Evolutionary conservation across 768 basidiomycete genomes (phyloP), one percentile per base, ranked within the genome.

Genomic region (Agrocybe pediades): DNA sequence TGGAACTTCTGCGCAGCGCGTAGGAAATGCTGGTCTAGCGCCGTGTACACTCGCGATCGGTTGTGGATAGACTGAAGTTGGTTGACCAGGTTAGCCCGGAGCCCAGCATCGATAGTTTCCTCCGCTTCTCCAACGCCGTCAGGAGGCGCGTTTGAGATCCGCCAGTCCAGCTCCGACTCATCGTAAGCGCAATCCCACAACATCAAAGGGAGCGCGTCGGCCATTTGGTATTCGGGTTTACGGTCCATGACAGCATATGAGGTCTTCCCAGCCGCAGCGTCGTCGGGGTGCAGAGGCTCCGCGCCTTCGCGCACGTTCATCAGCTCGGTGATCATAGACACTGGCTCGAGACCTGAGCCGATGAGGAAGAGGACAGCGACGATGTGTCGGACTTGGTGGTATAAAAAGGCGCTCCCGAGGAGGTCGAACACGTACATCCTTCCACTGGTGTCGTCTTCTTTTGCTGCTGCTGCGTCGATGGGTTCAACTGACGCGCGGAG

Each of bases 321-420:
- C 20, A 98, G 76, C 9, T 85, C 74, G 9, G 82, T 74, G 13
- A 98, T 74, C 53, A 96, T 74, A 17, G 77, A 77, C 0, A 92
- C 88, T 6, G 73, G 64, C 65, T 98, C 96, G 50, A 94, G 78
- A 0, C 89, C 84, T 0, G 87, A 70, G 16, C 95, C 96, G 47
- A 96, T 82, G 45, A 97, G 85, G 69, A 98, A 92, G 17, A 98
- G 78, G 46, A 96, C 68, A 2, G 90, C 91, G 82, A 97, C 89
- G 71, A 97, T 95, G 62, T 95, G 93, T 30, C 95, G 83, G 13
- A 97, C 95, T 75, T 97, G 95, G 70, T 98, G 93, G 71, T 95
- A 98, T 39, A 98, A 76, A 66, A 96, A 97, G 1, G 94, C 95
- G 1, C 78, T 86, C 0, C 95, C 95, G 20, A 88, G 73, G 33